A percentile compares a stretch with the other conserved stretches of the same genome.
phyloP scores from a whole-genome alignment of 2,329 filamentous ascomycete species.

The Xylariaceae sp. region DNA sequence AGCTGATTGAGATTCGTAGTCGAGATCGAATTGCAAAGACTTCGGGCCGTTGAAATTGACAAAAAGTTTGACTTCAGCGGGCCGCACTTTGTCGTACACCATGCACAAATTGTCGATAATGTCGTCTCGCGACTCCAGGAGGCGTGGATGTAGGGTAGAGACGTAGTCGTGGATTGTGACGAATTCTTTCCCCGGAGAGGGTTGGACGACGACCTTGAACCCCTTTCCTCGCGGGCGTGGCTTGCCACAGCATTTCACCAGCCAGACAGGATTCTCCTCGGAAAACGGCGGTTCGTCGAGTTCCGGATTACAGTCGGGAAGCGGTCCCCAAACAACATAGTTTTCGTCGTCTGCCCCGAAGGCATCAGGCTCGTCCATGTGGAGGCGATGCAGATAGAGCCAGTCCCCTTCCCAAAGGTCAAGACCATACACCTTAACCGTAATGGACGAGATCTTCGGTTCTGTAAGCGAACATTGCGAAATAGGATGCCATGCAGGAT shows the following conservation, averaged over 20 bases:
- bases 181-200: conserved; percentile 2
- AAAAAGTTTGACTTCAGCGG: neutral
- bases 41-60: neutral
- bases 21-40: too few relatives aligned
- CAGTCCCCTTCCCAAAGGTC: conserved; percentile 3
- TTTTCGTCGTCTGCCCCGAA: too few relatives aligned
- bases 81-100: neutral
- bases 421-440: neutral
- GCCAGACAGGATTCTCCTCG: neutral
- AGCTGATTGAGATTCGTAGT: too few relatives aligned
- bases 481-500: conserved; percentile 8
- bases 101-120: neutral
- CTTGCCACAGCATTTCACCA: conserved; percentile 2
- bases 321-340: neutral
- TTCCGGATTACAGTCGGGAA: conserved; percentile 1
- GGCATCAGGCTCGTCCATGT: neutral
- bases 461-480: conserved; percentile 5
- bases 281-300: neutral
- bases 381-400: neutral
- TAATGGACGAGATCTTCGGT: conserved; percentile 2
- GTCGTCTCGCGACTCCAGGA: neutral
- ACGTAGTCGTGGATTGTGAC: conserved; percentile 4
- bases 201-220: neutral
- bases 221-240: neutral
- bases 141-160: neutral